A percentile compares a stretch with the other conserved stretches of the same genome.
Conservation (phyloP, 345 rosid species). For the Excoecaria agallocha region DNA sequence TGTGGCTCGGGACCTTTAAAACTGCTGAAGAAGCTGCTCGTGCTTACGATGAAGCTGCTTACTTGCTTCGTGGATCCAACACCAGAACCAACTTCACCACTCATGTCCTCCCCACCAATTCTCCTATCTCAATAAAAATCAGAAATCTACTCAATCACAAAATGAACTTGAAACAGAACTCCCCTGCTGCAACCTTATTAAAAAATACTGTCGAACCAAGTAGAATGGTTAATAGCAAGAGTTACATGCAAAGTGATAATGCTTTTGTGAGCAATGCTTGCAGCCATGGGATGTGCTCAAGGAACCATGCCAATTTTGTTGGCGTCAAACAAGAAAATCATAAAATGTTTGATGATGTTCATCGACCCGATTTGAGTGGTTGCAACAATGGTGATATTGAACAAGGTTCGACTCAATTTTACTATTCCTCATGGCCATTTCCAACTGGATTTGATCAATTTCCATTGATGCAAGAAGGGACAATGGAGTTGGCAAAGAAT, state of each 20-base stretch:
- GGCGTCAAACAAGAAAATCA: slow-evolving; percentile 25
- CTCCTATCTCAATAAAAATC: slow-evolving; percentile 67
- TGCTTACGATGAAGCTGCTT: slow-evolving; percentile 90
- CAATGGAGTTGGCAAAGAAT: slow-evolving; percentile 24
- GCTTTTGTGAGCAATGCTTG: slow-evolving; percentile 3
- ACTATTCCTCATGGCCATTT: slow-evolving; percentile 15
- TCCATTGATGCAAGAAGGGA: slow-evolving; percentile 34
- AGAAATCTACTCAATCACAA: slow-evolving; percentile 74
- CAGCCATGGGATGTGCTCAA: neutral
- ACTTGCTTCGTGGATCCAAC: slow-evolving; percentile 78
- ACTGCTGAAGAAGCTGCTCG: slow-evolving; percentile 84
- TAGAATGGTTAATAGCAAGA: slow-evolving; percentile 10
- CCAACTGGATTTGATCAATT: slow-evolving; percentile 29
- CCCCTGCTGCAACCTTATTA: neutral
- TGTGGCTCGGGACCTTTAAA: slow-evolving; percentile 90
- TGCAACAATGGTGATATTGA: slow-evolving; percentile 30
- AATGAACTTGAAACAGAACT: slow-evolving; percentile 41
- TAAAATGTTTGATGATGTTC: slow-evolving; percentile 38
- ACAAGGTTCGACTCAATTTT: slow-evolving; percentile 17
- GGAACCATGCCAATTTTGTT: no score
- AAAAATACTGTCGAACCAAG: slow-evolving; percentile 28
- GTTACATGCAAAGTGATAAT: slow-evolving; percentile 11
- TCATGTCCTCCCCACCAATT: slow-evolving; percentile 38
- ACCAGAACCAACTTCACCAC: slow-evolving; percentile 74
- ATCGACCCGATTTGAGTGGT: slow-evolving; percentile 51